Evolutionary conservation across 2,329 filamentous ascomycete species (phyloP), one percentile per base, ranked within the genome.

Genomic region (Trichoderma simmonsii): DNA sequence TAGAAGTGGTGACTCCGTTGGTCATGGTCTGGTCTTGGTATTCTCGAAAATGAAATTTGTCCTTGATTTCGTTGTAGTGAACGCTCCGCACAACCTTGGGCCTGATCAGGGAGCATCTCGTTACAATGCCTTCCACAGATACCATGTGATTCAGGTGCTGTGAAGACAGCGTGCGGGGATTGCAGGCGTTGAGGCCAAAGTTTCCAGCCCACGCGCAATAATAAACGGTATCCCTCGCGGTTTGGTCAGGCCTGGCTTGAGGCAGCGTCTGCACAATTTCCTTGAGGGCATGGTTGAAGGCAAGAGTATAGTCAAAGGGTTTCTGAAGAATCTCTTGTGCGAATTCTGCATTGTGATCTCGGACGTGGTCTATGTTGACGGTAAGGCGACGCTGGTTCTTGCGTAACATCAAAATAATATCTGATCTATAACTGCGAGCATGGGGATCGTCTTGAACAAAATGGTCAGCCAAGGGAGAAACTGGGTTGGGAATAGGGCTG

Each of bases 71-170:
- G 78, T 94, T 97, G 83, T 95, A 98, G 81, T 99, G 96, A 68
- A 99, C 95, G 82, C 96, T 98, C 84, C 97, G 97, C 74, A 98
- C 91, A n/a, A 99, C 90, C 83, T 99, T 99, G 12, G 96, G 96
- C 71, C 97, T 89, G 74, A 99, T 97, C 24, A 99, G 87, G 28
- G 95, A 98, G 83, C 94, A 97, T 81, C 96, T 93, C 43, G 96
- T 99, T 56, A 99, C 96, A 77, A 99, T 99, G 61, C 96, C 96
- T 83, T 99, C 96, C 66, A 99, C 87, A 4, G 95, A 97, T 15
- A 99, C 93, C 95, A 99, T 98, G 79, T 93, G 91, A 82, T 99
- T 99, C 71, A 99, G 88, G 78, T 97, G 93, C 54, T 90, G 87
- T 3, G 95, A 98, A 65, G 93, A 93, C 34, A 99, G 85, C 0